phyloP scores from a whole-genome alignment of 768 basidiomycete genomes.

The Clitopilus hobsonii region DNA sequence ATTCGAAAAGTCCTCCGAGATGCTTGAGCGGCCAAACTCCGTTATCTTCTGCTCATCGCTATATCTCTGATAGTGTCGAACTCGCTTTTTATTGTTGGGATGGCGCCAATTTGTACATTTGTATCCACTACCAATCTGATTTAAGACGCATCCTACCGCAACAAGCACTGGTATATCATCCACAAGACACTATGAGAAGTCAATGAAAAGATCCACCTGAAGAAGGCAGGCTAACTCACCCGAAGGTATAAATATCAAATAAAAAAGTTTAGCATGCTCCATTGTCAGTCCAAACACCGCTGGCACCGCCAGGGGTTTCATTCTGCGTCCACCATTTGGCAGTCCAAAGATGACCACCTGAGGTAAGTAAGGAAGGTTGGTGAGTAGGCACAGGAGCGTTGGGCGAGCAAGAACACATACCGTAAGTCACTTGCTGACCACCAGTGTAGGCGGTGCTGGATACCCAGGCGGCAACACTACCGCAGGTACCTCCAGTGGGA shows the following conservation, averaged over 20 bases:
- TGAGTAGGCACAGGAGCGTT: slow-evolving; percentile 1
- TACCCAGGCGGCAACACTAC: slow-evolving; percentile 44
- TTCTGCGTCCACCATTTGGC: slow-evolving; percentile 60
- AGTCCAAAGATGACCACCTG: slow-evolving; percentile 52
- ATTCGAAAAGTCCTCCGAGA: slow-evolving; percentile 86
- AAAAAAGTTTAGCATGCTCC: slow-evolving; percentile 35
- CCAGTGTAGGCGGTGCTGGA: slow-evolving; percentile 40
- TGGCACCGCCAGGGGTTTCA: slow-evolving; percentile 52
- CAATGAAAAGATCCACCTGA: neutral
- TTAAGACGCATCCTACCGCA: no score
- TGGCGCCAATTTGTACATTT: neutral
- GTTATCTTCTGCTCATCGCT: slow-evolving; percentile 89
- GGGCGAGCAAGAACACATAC: slow-evolving; percentile 20
- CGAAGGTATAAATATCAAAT: neutral
- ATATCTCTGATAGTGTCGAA: slow-evolving; percentile 48
- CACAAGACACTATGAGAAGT: no score
- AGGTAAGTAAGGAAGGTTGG: no score
- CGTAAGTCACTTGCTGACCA: slow-evolving; percentile 40
- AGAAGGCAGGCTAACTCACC: neutral
- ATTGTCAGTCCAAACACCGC: slow-evolving; percentile 49
- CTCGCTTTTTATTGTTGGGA: neutral
- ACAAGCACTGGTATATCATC: no score
- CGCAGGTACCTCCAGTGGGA: slow-evolving; percentile 29
- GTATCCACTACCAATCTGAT: no score
- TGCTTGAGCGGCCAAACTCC: slow-evolving; percentile 91